A percentile compares a stretch with the other conserved stretches of the same genome.
phyloP scores from a whole-genome alignment of 768 basidiomycete genomes.

The Auricularia sp. region DNA sequence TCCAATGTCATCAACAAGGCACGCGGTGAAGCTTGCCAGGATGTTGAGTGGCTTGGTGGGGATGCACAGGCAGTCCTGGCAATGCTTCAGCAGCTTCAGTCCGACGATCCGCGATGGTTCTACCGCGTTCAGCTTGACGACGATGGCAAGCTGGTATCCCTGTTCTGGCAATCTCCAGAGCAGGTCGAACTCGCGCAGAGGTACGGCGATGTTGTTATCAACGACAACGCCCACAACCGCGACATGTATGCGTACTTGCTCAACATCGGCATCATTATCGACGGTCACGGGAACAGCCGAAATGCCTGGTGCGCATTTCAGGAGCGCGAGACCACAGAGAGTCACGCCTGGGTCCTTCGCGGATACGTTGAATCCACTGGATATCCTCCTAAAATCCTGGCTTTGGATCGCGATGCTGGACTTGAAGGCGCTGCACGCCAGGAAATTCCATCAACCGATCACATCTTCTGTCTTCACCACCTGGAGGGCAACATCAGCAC shows the following conservation, averaged over 20 bases:
- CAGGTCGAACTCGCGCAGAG: not conserved
- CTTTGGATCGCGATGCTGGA: no score
- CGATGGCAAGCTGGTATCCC: conserved; percentile 2
- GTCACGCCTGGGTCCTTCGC: conserved; percentile 14
- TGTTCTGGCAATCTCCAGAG: not conserved
- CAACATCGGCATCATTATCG: conserved; percentile 2
- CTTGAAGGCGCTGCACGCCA: no score
- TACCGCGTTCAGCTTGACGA: conserved; percentile 14
- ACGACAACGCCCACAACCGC: conserved; percentile 2
- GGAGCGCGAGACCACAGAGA: conserved; percentile 13
- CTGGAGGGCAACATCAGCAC: no score
- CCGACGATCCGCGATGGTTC: not conserved
- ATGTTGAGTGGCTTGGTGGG: conserved; percentile 3
- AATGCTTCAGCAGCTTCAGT: not conserved
- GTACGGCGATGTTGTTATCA: conserved; percentile 1
- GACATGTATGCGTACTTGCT: conserved; percentile 3
- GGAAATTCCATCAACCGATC: no score
- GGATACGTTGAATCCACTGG: no score
- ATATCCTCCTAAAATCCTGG: no score
- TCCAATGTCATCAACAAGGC: conserved; percentile 2
- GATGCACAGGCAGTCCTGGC: not conserved
- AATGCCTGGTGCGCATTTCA: conserved; percentile 19
- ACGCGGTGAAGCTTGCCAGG: not conserved
- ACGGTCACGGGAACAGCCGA: not conserved
- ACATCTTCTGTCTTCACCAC: no score